Evolutionary conservation across 1,284 basidiomycete species (phyloP).

Genomic region (Mrakiaceae sp.): DNA sequence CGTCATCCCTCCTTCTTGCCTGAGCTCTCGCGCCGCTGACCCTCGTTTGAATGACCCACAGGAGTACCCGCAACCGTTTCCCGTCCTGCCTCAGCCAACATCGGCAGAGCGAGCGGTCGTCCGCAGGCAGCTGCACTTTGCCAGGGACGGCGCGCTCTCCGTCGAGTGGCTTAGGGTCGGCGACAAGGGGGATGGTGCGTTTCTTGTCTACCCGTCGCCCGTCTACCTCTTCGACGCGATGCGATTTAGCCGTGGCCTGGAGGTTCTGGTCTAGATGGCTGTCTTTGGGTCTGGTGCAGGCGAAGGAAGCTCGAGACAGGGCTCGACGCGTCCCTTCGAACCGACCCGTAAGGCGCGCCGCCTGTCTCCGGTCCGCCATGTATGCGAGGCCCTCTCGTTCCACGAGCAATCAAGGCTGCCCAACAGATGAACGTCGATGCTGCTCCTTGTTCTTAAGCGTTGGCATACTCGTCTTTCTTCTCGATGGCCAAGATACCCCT

Average conservation of each 20-base stretch:
- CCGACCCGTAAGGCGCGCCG: no score
- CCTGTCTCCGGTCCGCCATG: no score
- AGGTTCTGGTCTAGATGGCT: no score
- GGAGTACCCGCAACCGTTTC: constrained; percentile 13
- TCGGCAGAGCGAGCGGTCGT: constrained; percentile 4
- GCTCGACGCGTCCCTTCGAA: no score
- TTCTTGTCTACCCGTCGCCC: background rate
- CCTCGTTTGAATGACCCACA: background rate
- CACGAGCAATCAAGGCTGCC: no score
- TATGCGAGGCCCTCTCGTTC: no score
- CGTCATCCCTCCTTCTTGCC: background rate
- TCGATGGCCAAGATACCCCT: background rate
- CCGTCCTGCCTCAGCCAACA: constrained; percentile 4
- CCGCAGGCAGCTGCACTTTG: constrained; percentile 9
- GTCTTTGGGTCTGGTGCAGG: no score
- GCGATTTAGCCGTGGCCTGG: no score
- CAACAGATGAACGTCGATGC: no score
- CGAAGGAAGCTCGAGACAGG: background rate
- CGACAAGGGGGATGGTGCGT: constrained; percentile 10
- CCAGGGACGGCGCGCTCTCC: constrained; percentile 6
- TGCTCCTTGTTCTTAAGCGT: no score
- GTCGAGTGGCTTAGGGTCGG: constrained; percentile 3
- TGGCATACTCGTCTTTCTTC: background rate
- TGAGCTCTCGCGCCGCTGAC: background rate
- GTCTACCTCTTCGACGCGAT: background rate